Percentiles rank a stretch among this genome's conserved stretches.
phyloP scores from a whole-genome alignment of 345 rosid genomes.

The Streptanthus diversifolius region DNA sequence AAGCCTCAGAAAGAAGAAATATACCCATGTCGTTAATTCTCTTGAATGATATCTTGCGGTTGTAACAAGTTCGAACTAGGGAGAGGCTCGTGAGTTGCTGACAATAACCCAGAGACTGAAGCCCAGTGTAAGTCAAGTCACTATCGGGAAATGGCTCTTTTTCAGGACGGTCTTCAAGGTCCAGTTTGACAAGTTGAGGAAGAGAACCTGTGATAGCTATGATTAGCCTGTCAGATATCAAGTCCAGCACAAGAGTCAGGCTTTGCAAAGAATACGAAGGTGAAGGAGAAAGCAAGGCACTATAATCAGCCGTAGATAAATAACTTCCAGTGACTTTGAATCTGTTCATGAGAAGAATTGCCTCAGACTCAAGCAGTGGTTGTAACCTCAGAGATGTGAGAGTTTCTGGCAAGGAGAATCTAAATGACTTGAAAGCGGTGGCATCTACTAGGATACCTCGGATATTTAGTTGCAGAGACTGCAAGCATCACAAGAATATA shows the following conservation, averaged over 20 bases:
- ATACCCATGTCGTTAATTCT: constrained; percentile 71
- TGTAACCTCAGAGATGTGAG: constrained; percentile 49
- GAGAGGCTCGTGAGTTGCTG: constrained; percentile 45
- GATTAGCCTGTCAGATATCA: constrained; percentile 52
- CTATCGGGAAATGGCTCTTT: constrained; percentile 33
- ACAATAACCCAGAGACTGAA: constrained; percentile 48
- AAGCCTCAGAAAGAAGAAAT: constrained; percentile 58
- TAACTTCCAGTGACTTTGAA: constrained; percentile 21
- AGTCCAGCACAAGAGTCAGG: constrained; percentile 54
- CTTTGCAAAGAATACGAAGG: constrained; percentile 39
- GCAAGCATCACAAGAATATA: constrained; percentile 37
- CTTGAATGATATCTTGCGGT: constrained; percentile 50
- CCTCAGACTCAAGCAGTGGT: constrained; percentile 42
- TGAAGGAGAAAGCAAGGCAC: constrained; percentile 21
- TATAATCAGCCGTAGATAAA: constrained; percentile 17
- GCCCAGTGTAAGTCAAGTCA: constrained; percentile 56
- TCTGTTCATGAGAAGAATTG: constrained; percentile 36
- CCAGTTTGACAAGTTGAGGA: constrained; percentile 51
- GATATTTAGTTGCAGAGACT: constrained; percentile 52
- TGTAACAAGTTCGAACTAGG: constrained; percentile 47
- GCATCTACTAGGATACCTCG: constrained; percentile 40
- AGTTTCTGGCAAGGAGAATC: constrained; percentile 40
- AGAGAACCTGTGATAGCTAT: constrained; percentile 38
- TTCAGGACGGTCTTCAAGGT: constrained; percentile 64
- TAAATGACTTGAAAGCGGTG: constrained; percentile 30